A percentile compares a stretch with the other conserved stretches of the same genome.
Evolutionary conservation across 1,139 yeast species (phyloP).

Genomic region (Suhomyces kunorum): DNA sequence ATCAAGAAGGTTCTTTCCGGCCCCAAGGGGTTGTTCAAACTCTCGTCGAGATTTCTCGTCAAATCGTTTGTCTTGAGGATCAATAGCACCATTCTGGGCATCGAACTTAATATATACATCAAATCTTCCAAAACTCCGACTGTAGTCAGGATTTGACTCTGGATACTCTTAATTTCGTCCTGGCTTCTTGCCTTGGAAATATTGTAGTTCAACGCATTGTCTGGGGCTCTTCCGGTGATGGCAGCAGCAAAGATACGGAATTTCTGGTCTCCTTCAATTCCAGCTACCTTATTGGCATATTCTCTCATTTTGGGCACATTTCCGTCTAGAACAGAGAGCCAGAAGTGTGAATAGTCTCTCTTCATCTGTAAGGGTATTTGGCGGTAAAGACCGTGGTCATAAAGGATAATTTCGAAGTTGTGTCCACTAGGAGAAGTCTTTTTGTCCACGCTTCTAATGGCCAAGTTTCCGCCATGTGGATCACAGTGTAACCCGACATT

Average conservation of each 20-base stretch:
- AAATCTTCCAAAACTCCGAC: slow-evolving; percentile 70
- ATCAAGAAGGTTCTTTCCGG: slow-evolving; percentile 86
- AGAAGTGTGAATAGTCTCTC: slow-evolving; percentile 82
- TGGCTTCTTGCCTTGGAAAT: slow-evolving; percentile 49
- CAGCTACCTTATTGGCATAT: slow-evolving; percentile 79
- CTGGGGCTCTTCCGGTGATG: slow-evolving; percentile 77
- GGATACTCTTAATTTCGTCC: slow-evolving; percentile 67
- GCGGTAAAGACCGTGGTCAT: slow-evolving; percentile 94
- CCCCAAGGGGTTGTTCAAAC: slow-evolving; percentile 78
- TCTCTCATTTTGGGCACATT: slow-evolving; percentile 64
- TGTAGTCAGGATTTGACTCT: slow-evolving; percentile 53
- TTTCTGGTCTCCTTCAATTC: slow-evolving; percentile 70
- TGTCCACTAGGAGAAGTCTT: slow-evolving; percentile 43
- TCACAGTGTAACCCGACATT: slow-evolving; percentile 93
- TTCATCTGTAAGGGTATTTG: slow-evolving; percentile 77
- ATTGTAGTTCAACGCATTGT: slow-evolving; percentile 46
- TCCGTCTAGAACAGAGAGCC: slow-evolving; percentile 83
- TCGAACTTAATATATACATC: slow-evolving; percentile 74
- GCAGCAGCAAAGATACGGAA: slow-evolving; percentile 90
- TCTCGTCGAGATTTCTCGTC: slow-evolving; percentile 85
- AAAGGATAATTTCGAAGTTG: slow-evolving; percentile 87
- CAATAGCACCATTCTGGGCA: slow-evolving; percentile 84
- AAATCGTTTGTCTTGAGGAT: slow-evolving; percentile 93
- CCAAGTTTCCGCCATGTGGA: slow-evolving; percentile 96
- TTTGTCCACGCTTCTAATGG: slow-evolving; percentile 57